phyloP scores from a whole-genome alignment of 2,329 filamentous ascomycete genomes.

The Colletotrichum spinosum region DNA sequence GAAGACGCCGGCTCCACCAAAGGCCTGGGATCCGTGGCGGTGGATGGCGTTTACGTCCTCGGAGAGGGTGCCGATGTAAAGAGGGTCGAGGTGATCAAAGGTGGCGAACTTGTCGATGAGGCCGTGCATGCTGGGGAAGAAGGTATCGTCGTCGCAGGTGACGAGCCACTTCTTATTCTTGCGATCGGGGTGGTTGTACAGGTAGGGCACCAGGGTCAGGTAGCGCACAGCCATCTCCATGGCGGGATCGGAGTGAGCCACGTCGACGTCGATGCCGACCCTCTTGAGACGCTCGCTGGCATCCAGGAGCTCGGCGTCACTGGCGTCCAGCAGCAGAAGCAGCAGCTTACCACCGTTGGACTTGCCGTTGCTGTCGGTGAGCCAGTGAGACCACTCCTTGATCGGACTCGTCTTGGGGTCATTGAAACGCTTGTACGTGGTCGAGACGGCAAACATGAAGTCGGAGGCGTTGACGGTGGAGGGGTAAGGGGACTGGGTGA shows the following conservation, averaged over 20 bases:
- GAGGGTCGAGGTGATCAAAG: slow-evolving; percentile 62
- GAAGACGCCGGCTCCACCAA: slow-evolving; percentile 73
- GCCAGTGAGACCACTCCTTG: slow-evolving; percentile 70
- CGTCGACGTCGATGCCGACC: slow-evolving; percentile 67
- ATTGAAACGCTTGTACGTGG: slow-evolving; percentile 66
- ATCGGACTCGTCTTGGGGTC: slow-evolving; percentile 63
- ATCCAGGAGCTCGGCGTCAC: slow-evolving; percentile 61
- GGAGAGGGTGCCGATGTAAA: slow-evolving; percentile 72
- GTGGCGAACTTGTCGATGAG: slow-evolving; percentile 63
- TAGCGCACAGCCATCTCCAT: slow-evolving; percentile 71
- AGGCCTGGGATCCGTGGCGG: slow-evolving; percentile 72
- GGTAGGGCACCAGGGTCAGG: slow-evolving; percentile 63
- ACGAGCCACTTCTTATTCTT: slow-evolving; percentile 68
- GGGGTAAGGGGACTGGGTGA: slow-evolving; percentile 63
- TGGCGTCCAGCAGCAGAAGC: slow-evolving; percentile 65
- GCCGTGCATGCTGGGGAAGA: slow-evolving; percentile 69
- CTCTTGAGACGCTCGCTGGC: slow-evolving; percentile 58
- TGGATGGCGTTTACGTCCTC: slow-evolving; percentile 71
- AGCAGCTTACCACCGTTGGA: slow-evolving; percentile 69
- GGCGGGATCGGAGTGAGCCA: slow-evolving; percentile 64
- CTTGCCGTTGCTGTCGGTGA: slow-evolving; percentile 65
- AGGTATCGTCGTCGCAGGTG: slow-evolving; percentile 74
- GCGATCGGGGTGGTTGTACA: slow-evolving; percentile 64
- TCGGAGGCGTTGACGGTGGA: slow-evolving; percentile 64
- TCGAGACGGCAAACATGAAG: slow-evolving; percentile 70